Conservation (phyloP, 2,329 filamentous ascomycete genomes). For the Beauveria pseudobassiana region DNA sequence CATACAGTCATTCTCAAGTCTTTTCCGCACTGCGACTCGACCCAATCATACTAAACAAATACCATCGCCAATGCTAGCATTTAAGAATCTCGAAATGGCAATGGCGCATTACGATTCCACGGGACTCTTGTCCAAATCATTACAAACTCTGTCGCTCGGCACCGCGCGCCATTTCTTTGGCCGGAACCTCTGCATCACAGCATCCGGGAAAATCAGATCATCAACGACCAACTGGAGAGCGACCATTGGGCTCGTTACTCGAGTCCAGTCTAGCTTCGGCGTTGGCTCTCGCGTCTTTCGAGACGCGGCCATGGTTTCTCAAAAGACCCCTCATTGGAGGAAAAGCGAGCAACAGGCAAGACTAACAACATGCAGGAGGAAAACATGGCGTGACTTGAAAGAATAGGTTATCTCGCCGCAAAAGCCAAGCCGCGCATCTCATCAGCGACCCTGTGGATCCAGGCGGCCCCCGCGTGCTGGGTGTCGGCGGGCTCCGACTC, state of each 20-base stretch:
- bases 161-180: neutral
- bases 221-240: neutral
- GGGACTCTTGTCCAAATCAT: neutral
- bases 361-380: neutral
- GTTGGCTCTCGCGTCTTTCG: neutral
- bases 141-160: neutral
- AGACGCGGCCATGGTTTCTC: neutral
- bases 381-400: neutral
- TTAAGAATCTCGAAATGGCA: neutral
- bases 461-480: conserved; percentile 16
- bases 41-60: no score
- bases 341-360: neutral
- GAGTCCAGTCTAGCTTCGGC: neutral
- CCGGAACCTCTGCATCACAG: neutral
- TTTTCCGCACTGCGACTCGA: no score
- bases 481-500: conserved; percentile 22
- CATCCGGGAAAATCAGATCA: neutral
- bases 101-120: neutral
- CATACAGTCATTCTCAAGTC: no score
- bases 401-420: neutral
- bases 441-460: conserved; percentile 10
- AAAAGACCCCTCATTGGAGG: neutral
- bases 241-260: neutral
- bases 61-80: no score
- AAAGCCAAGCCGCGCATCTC: neutral